A percentile compares a stretch with the other conserved stretches of the same genome.
Conservation (phyloP, 345 rosid species). For the Brassica rapa region DNA sequence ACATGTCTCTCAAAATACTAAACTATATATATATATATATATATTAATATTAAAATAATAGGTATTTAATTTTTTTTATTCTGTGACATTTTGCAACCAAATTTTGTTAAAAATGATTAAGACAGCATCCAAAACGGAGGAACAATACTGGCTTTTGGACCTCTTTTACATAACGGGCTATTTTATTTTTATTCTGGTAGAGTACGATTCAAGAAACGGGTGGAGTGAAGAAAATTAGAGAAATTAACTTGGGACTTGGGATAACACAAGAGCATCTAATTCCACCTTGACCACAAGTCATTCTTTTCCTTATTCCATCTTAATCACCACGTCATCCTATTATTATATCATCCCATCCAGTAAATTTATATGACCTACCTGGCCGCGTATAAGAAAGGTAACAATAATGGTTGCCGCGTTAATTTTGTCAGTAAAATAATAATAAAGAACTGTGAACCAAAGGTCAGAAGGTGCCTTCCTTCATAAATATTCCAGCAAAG, state of each 20-base stretch:
- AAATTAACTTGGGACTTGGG: conserved; percentile 15
- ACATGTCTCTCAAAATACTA: neutral
- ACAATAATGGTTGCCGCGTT: neutral
- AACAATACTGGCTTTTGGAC: neutral
- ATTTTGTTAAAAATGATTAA: neutral
- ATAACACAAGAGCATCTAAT: conserved; percentile 20
- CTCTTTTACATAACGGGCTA: neutral
- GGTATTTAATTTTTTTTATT: no score
- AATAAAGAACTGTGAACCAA: neutral
- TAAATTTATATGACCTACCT: neutral
- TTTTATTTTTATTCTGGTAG: neutral
- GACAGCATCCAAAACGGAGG: neutral
- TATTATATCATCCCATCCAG: neutral
- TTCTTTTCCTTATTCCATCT: conserved; percentile 8
- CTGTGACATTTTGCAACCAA: neutral
- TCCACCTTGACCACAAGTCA: conserved; percentile 10
- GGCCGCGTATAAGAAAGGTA: neutral
- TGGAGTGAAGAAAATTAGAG: neutral
- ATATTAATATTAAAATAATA: no score
- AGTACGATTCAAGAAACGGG: conserved; percentile 6
- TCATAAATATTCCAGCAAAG: neutral
- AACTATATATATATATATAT: no score
- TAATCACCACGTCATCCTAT: conserved; percentile 6
- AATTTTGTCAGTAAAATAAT: neutral
- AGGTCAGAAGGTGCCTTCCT: neutral